Evolutionary conservation across 805 yeast species (phyloP).

Genomic region (Tetrapisispora arboricola): DNA sequence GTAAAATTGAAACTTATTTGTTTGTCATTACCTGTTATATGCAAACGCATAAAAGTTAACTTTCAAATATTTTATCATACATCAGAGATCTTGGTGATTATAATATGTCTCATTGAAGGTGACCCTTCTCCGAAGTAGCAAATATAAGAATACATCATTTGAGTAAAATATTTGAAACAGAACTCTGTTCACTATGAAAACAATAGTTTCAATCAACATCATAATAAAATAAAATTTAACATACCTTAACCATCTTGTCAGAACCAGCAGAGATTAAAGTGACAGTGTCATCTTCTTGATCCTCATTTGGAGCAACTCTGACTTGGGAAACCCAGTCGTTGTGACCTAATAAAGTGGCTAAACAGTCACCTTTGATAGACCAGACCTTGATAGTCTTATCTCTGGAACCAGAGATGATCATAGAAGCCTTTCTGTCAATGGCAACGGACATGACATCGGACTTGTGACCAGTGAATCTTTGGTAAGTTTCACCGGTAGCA

Average conservation of each 20-base stretch:
- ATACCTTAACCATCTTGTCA: conserved; percentile 98
- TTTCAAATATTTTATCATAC: conserved; percentile 4
- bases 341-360: conserved; percentile 91
- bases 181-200: neutral
- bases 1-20: neutral
- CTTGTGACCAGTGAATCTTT: conserved; percentile 96
- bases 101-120: conserved; percentile 83
- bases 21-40: too few species aligned
- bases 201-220: conserved; percentile 1
- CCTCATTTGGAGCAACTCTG: conserved; percentile 76
- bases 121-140: conserved; percentile 95
- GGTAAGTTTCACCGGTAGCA: conserved; percentile 84
- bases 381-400: conserved; percentile 98
- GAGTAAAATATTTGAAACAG: conserved; percentile 6
- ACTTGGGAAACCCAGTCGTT: conserved; percentile 98
- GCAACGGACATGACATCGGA: conserved; percentile 97
- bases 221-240: conserved; percentile 32
- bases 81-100: conserved; percentile 99
- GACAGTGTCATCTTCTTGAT: conserved; percentile 42
- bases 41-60: neutral
- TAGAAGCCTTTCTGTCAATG: conserved; percentile 92
- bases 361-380: conserved; percentile 97
- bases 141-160: conserved; percentile 79
- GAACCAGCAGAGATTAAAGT: conserved; percentile 95
- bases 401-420: conserved; percentile 97